These are phyloP conservation scores for Taphrina wiesneri DNA, from an alignment of 1,139 yeast species.

Conservation along the genomic window DNA sequence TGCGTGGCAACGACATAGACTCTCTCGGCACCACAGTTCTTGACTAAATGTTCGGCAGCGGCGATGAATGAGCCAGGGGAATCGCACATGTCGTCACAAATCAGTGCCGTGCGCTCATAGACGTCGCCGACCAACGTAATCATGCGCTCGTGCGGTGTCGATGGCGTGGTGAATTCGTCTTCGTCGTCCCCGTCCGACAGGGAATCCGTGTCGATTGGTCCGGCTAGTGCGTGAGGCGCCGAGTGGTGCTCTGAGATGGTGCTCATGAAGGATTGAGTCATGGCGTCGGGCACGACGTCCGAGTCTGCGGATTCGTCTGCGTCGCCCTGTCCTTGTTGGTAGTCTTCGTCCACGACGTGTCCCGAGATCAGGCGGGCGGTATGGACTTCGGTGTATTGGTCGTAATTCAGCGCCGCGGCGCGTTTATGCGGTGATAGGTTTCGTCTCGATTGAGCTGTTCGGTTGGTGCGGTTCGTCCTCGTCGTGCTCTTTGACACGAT, in stretches of 20 bases:
- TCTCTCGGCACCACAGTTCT: constrained; percentile 90
- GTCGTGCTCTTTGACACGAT: constrained; percentile 16
- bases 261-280: constrained; percentile 35
- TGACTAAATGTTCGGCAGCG: constrained; percentile 94
- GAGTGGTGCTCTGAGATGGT: constrained; percentile 16
- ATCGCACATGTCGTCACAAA: constrained; percentile 95
- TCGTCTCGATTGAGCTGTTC: constrained; percentile 26
- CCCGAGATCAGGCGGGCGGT: constrained; percentile 96
- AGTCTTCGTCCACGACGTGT: constrained; percentile 92
- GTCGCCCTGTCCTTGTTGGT: too few relatives aligned
- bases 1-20: constrained; percentile 94
- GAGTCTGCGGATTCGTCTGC: neutral
- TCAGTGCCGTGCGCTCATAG: constrained; percentile 82
- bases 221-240: constrained; percentile 28
- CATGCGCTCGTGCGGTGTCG: constrained; percentile 73
- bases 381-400: constrained; percentile 57
- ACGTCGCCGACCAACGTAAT: constrained; percentile 97
- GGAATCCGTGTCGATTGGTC: constrained; percentile 25
- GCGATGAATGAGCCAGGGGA: constrained; percentile 91
- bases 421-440: constrained; percentile 30
- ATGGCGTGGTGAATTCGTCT: constrained; percentile 71
- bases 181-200: constrained; percentile 53
- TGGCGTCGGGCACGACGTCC: constrained; percentile 37
- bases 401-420: constrained; percentile 1
- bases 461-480: constrained; percentile 19